Base-by-base conservation (phyloP, 768 basidiomycete genomes). In the Chlorophyllum brunneum region DNA sequence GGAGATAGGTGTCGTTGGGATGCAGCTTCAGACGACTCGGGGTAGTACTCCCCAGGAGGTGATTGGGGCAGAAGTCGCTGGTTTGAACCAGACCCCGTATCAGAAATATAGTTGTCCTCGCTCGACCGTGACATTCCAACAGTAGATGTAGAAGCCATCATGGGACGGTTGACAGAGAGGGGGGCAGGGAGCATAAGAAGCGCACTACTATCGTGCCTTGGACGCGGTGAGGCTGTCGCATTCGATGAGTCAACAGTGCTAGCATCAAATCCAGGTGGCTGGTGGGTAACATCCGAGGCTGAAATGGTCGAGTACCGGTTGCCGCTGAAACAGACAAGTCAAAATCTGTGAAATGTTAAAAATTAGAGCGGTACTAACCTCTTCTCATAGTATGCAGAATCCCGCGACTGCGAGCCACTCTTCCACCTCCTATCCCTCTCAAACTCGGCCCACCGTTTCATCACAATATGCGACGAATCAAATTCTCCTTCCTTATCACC, bases 361-460 rank as follows among this genome's bases (percentile, higher is more conserved):
- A 16, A 20, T 10, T 15, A n/a, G 10, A 30, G 27, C 4, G 5
- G 16, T 16, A 73, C 82, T 55, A 64, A 88, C 88, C 80, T 86
- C 49, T 88, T 86, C 15, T 92, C 86, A 62, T 83, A 80, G 61
- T 78, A 82, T 4, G 81, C 78, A n/a, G 75, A 77, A 63, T 95
- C 92, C 55, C 88, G 80, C 4, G 92, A 94, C 58, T 86, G 82
- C 18, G 81, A 81, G 5, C 92, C 94, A 63, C 68, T 86, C 82
- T 85, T 93, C 92, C 92, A 98, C 56, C 94, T 78, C 59, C 95
- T 73, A 59, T 98, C 97, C 43, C 95, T 77, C 75, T 98, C 97
- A 66, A 97, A 98, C 70, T 98, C 97, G 15, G 84, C 93, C 95
- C 95, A 99, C 34, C 92, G 82, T 77, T 98, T 98, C 97, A 98